Conservation (phyloP, 768 basidiomycete species). For the Russula compacta region DNA sequence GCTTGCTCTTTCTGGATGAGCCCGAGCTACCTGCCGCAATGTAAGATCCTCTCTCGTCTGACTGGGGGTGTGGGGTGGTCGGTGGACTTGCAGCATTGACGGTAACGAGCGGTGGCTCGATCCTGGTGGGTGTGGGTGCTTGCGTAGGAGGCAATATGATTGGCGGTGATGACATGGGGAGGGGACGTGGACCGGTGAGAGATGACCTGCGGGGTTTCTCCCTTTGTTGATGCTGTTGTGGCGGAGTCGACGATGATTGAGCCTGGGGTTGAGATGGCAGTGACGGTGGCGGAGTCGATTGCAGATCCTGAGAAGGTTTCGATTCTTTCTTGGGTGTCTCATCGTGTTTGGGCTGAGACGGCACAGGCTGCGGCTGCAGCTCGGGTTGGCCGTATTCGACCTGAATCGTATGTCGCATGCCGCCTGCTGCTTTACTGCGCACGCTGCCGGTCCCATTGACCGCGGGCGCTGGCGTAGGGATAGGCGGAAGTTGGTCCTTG, state of each 20-base stretch:
- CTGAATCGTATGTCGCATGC: constrained; percentile 88
- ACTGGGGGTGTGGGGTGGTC: constrained; percentile 18
- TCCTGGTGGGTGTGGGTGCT: constrained; percentile 8
- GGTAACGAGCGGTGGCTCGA: constrained; percentile 24
- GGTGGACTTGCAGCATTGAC: constrained; percentile 30
- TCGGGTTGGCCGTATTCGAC: constrained; percentile 80
- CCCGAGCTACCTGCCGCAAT: constrained; percentile 24
- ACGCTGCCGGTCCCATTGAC: constrained; percentile 30
- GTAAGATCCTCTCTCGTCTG: constrained; percentile 21
- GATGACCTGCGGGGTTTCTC: constrained; percentile 11
- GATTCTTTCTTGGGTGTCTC: constrained; percentile 12
- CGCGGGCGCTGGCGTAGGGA: background rate
- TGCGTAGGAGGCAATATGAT: background rate
- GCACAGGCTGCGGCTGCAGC: constrained; percentile 10
- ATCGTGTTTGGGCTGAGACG: constrained; percentile 7
- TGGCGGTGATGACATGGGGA: constrained; percentile 5
- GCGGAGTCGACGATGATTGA: background rate
- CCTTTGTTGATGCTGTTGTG: constrained; percentile 8
- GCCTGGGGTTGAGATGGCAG: background rate
- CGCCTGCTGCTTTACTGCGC: constrained; percentile 36
- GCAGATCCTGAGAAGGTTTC: background rate
- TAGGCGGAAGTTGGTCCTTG: constrained; percentile 13
- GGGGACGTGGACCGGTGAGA: constrained; percentile 9
- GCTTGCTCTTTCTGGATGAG: constrained; percentile 38
- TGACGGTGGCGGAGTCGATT: background rate